Evolutionary conservation across 1,284 basidiomycete genomes (phyloP).

Genomic region (Caloboletus firmus): DNA sequence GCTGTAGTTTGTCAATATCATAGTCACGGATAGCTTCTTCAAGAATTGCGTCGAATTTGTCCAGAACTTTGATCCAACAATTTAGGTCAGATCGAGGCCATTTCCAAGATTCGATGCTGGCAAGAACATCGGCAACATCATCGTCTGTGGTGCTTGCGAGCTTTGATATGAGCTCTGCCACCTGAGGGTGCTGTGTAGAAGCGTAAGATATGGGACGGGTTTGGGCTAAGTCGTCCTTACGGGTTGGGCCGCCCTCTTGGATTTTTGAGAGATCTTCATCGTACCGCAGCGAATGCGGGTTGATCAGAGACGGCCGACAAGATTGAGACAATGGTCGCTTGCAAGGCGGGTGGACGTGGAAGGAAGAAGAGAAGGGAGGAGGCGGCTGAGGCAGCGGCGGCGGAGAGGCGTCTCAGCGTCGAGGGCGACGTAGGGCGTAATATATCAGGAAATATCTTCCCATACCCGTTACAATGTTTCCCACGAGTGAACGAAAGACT

Average conservation of each 20-base stretch:
- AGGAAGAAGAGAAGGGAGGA: constrained; percentile 18
- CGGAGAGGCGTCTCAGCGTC: constrained; percentile 2
- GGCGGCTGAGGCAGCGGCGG: constrained; percentile 3
- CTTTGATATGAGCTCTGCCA: constrained; percentile 71
- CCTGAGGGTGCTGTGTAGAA: constrained; percentile 63
- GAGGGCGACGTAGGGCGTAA: constrained; percentile 31
- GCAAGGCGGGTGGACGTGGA: constrained; percentile 13
- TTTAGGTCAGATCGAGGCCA: constrained; percentile 98
- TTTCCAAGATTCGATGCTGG: constrained; percentile 78
- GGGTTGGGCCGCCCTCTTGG: constrained; percentile 71
- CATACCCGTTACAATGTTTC: constrained; percentile 10
- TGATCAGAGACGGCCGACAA: constrained; percentile 25
- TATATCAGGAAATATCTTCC: constrained; percentile 38
- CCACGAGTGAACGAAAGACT: constrained; percentile 3
- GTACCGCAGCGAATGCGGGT: constrained; percentile 52
- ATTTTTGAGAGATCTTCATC: constrained; percentile 81
- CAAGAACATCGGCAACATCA: constrained; percentile 63
- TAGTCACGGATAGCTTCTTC: constrained; percentile 84
- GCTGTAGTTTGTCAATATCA: constrained; percentile 79
- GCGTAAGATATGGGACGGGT: constrained; percentile 33
- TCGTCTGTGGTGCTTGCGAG: constrained; percentile 65
- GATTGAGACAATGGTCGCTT: constrained; percentile 5
- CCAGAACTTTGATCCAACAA: constrained; percentile 93
- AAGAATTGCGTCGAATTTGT: constrained; percentile 91
- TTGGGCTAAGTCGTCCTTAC: constrained; percentile 37